These are phyloP conservation scores for Leptosphaerulina australis DNA, from an alignment of 2,329 filamentous ascomycete species.

Conservation along the genomic window DNA sequence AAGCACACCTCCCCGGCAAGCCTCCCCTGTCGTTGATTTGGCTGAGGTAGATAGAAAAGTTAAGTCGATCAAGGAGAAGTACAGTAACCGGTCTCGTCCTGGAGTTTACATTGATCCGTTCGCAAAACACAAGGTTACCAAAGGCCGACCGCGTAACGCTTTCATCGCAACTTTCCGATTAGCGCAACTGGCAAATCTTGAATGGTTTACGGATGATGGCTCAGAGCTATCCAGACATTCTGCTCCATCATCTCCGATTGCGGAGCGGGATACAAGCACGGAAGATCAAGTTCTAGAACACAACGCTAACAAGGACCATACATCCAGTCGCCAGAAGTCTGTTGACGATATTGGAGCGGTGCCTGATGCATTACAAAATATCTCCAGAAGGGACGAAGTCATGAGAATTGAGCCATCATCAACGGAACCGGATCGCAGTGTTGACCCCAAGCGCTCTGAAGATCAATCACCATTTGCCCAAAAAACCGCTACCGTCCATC, in stretches of 20 bases:
- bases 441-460: background rate
- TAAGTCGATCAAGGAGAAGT: constrained; percentile 31
- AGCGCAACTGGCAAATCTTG: constrained; percentile 38
- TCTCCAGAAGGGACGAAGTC: background rate
- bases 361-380: no score
- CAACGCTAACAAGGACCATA: background rate
- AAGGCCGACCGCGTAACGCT: constrained; percentile 52
- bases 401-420: background rate
- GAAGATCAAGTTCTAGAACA: background rate
- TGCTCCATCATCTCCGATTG: background rate
- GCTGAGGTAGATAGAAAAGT: background rate
- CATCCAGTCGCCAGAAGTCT: no score
- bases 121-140: constrained; percentile 44
- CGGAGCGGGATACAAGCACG: background rate
- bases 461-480: background rate
- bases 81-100: constrained; percentile 39
- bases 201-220: constrained; percentile 40
- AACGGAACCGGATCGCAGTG: background rate
- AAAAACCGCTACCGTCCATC: background rate
- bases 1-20: background rate
- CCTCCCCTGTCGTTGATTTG: background rate
- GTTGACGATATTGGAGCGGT: background rate
- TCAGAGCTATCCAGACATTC: background rate
- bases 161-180: constrained; percentile 53
- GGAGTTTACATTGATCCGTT: constrained; percentile 56